A percentile compares a stretch with the other conserved stretches of the same genome.
Evolutionary conservation across 345 rosid genomes (phyloP).

Genomic region (Conringia planisiliqua): DNA sequence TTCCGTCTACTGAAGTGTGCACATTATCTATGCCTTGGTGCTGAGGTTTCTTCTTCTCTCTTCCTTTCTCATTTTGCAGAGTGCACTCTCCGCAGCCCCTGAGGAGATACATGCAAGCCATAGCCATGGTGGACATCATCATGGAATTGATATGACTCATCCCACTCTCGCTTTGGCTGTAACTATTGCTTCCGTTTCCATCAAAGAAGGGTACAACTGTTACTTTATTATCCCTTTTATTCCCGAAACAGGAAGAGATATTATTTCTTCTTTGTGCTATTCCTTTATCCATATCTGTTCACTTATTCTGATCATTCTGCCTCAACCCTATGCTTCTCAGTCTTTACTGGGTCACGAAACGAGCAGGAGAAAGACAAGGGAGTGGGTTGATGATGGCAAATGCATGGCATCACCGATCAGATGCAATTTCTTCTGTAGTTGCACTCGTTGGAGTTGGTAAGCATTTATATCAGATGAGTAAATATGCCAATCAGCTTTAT

Average conservation of each 20-base stretch:
- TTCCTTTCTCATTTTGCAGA: conserved; percentile 41
- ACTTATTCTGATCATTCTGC: not conserved
- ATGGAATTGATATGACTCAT: conserved; percentile 76
- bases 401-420: conserved; percentile 99
- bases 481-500: not conserved
- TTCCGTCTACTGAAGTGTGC: too few species aligned
- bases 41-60: conserved; percentile 12
- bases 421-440: conserved; percentile 89
- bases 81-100: conserved; percentile 48
- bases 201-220: conserved; percentile 70
- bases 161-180: conserved; percentile 75
- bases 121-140: conserved; percentile 53
- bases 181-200: conserved; percentile 71
- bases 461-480: conserved; percentile 10
- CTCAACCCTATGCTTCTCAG: conserved; percentile 32
- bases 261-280: not conserved
- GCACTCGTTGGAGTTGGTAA: conserved; percentile 90
- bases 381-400: conserved; percentile 97
- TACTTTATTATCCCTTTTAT: not conserved
- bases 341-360: conserved; percentile 90
- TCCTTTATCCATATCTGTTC: not conserved
- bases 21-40: not conserved
- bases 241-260: conserved; percentile 4
- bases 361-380: conserved; percentile 79
- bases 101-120: conserved; percentile 39